Evolutionary conservation across 306 rosid species (phyloP).

Genomic region (Sophora flavescens): DNA sequence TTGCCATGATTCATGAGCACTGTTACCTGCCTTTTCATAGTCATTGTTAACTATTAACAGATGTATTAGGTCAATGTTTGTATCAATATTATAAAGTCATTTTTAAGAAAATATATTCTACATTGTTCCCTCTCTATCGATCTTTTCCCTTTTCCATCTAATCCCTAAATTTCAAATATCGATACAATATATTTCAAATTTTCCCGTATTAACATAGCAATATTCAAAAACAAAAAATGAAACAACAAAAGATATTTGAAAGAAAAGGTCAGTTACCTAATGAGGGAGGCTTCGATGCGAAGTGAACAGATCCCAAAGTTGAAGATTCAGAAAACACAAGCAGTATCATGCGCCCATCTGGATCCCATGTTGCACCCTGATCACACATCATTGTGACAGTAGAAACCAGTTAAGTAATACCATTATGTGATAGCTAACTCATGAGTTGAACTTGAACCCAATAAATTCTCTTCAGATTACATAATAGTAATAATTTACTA

Average conservation of each 20-base stretch:
- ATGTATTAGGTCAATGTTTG: background rate
- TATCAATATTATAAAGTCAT: background rate
- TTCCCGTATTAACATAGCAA: conserved; percentile 22
- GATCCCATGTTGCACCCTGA: conserved; percentile 98
- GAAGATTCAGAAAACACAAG: conserved; percentile 89
- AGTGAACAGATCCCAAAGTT: conserved; percentile 90
- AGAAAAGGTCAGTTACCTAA: conserved; percentile 61
- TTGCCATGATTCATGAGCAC: background rate
- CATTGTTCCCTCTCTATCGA: background rate
- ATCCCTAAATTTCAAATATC: conserved; percentile 11
- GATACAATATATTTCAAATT: conserved; percentile 6
- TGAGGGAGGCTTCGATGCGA: conserved; percentile 96
- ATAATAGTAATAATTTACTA: background rate
- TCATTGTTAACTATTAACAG: conserved; percentile 9
- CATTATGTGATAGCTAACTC: background rate
- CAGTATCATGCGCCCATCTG: conserved; percentile 92
- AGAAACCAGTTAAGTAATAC: conserved; percentile 33
- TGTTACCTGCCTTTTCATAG: background rate
- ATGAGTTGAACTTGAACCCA: background rate
- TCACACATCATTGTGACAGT: conserved; percentile 40
- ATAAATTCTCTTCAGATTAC: background rate
- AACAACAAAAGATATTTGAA: conserved; percentile 41
- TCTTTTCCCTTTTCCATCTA: conserved; percentile 23
- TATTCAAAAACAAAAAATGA: conserved; percentile 26
- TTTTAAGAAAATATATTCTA: conserved; percentile 7